Percentiles rank a stretch among this genome's conserved stretches.
Conservation (phyloP, 768 basidiomycete species). For the Auriscalpium microsporum region DNA sequence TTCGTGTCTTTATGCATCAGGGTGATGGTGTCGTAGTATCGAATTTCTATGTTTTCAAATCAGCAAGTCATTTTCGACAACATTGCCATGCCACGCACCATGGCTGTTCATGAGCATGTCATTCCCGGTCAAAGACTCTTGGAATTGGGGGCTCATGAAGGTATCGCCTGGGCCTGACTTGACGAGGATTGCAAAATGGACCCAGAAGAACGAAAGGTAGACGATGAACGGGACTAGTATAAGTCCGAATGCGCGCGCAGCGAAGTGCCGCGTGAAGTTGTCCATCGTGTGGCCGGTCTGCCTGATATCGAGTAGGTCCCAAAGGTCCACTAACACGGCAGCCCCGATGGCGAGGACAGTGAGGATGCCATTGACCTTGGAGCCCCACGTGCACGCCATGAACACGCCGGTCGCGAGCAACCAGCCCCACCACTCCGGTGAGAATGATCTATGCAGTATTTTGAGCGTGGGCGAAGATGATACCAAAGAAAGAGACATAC, state of each 20-base stretch:
- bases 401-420: conserved; percentile 80
- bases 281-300: conserved; percentile 78
- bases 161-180: conserved; percentile 87
- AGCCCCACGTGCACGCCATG: conserved; percentile 94
- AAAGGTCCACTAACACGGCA: conserved; percentile 88
- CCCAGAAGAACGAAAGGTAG: conserved; percentile 92
- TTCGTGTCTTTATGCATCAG: conserved; percentile 91
- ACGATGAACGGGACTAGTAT: conserved; percentile 84
- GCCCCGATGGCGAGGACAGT: conserved; percentile 84
- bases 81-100: conserved; percentile 40
- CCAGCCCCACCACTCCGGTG: conserved; percentile 93
- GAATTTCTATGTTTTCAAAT: conserved; percentile 56
- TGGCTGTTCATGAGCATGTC: conserved; percentile 88
- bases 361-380: conserved; percentile 95
- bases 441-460: conserved; percentile 58
- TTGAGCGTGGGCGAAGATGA: background rate
- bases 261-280: conserved; percentile 84
- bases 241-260: conserved; percentile 73
- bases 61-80: background rate
- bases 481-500: conserved; percentile 31
- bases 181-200: conserved; percentile 85
- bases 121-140: conserved; percentile 89
- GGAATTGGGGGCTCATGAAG: conserved; percentile 98
- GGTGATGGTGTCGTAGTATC: conserved; percentile 83
- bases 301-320: conserved; percentile 84